phyloP scores from a whole-genome alignment of 129 eudicot species.

The Helianthus annuus region HanXRQr2.0-SUNRISE NC_035441.2:116881535-116882034 shows the following conservation, averaged over 20 bases:
- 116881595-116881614: constrained; percentile 62
- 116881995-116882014: constrained; percentile 6
- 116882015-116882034: constrained; percentile 6
- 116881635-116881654: constrained; percentile 68
- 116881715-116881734: constrained; percentile 27
- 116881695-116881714: constrained; percentile 45
- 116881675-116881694: constrained; percentile 95
- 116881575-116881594: constrained; percentile 33
- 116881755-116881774: constrained; percentile 11
- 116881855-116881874: constrained; percentile 57
- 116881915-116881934: constrained; percentile 58
- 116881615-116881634: constrained; percentile 63
- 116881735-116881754: constrained; percentile 24
- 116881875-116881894: constrained; percentile 46
- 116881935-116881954: constrained; percentile 49
- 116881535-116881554: constrained; percentile 59
- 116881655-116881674: constrained; percentile 70
- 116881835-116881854: constrained; percentile 53
- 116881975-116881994: constrained; percentile 16
- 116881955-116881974: constrained; percentile 28
- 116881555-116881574: constrained; percentile 20
- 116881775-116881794: constrained; percentile 16
- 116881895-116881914: constrained; percentile 37
- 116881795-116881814: constrained; percentile 13
- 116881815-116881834: not conserved